phyloP scores from a whole-genome alignment of 192 early-diverging fungal genomes.

The Glomus cerebriforme region DNA sequence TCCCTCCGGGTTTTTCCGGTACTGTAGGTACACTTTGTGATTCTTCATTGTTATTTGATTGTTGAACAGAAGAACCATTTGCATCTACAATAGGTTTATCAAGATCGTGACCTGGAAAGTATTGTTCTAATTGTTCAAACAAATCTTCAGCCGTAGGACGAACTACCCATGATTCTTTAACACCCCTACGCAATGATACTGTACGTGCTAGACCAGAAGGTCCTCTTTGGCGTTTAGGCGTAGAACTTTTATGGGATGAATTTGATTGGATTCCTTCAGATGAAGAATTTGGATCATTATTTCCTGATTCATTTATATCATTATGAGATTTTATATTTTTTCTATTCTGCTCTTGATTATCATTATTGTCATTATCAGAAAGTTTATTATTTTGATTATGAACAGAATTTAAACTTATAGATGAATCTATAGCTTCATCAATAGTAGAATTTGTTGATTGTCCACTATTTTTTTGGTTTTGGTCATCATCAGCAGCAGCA shows the following conservation, averaged over 20 bases:
- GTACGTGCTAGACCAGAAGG: background rate
- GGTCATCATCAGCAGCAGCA: background rate
- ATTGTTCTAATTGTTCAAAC: constrained; percentile 67
- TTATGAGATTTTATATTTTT: background rate
- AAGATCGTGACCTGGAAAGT: constrained; percentile 75
- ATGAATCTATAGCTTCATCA: background rate
- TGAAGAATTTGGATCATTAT: background rate
- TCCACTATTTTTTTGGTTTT: background rate
- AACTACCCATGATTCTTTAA: constrained; percentile 52
- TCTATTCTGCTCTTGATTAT: background rate
- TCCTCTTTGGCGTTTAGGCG: background rate
- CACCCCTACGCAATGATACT: constrained; percentile 19
- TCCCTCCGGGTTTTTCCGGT: constrained; percentile 24
- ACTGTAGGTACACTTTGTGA: constrained; percentile 36
- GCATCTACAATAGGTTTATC: constrained; percentile 69
- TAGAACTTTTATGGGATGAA: background rate
- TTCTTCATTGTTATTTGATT: background rate
- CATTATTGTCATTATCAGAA: background rate
- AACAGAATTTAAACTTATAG: too few relatives aligned
- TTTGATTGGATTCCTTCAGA: background rate
- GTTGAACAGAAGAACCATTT: background rate
- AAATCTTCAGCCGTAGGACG: constrained; percentile 70
- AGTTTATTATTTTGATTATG: background rate
- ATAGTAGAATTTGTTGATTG: background rate
- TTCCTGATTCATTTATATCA: background rate